Evolutionary conservation across 768 basidiomycete species (phyloP), one percentile per base, ranked within the genome.

Genomic region (Pisolithus sp.): DNA sequence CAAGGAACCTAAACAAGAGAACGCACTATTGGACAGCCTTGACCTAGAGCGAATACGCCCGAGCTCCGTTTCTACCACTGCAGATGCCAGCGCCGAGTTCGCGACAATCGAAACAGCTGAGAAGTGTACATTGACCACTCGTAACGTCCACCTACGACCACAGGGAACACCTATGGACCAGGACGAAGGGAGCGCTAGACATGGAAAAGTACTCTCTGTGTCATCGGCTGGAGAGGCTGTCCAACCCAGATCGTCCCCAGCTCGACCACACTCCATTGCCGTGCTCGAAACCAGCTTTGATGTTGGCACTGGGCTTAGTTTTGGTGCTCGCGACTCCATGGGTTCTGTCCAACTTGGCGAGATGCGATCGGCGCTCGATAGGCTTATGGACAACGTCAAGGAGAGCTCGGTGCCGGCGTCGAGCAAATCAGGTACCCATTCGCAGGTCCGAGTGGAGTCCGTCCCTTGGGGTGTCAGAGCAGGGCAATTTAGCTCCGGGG

Each of bases 321-420:
- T 60, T 36, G 55, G 57, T 48, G 43, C 64, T 40, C 61, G 70
- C 57, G 58, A 73, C 69, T 76, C 73, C 13, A 63, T 77, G 62
- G 74, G 75, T 7, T 73, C 76, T 42, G 73, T 81, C 24, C 77
- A 81, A 57, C 80, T 83, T 24, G 76, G 79, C 55, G 85, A 86
- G 44, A 85, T 86, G 78, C 79, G 80, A 53, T 84, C 82, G 54
- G 86, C 85, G 6, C 72, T 88, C 28, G 85, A 88, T 61, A 71
- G 83, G 41, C 71, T 88, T 28, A 84, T 88, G 80, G 82, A 85
- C 55, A 81, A 85, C 50, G 83, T 85, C 18, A 64, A 68, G 51
- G 66, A 60, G 7, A 66, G 56, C 24, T 40, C 60, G 4, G 53
- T 55, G 20, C 17, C 66, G 20, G 59, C 53, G 67, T 68, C 55